Evolutionary conservation across 2,329 filamentous ascomycete species (phyloP).

Genomic region (Hypoxylon rubiginosum): DNA sequence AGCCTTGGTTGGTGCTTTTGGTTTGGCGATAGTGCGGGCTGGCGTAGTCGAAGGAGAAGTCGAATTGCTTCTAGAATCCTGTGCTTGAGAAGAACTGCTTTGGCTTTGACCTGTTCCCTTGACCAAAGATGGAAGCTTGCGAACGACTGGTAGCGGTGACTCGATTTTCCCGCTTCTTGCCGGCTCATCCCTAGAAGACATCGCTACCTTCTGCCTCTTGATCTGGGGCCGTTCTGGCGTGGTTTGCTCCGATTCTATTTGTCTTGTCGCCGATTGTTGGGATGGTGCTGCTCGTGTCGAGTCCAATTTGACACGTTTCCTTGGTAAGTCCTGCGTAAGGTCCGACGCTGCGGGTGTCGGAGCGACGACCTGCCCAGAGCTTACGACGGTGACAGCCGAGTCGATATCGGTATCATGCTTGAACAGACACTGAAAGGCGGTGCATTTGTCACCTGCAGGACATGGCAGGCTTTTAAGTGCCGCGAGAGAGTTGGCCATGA

Average conservation of each 20-base stretch:
- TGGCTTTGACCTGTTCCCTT: slow-evolving; percentile 4
- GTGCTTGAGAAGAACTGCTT: background rate
- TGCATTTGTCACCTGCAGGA: slow-evolving; percentile 63
- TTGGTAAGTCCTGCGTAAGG: slow-evolving; percentile 40
- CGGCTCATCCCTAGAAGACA: slow-evolving; percentile 8
- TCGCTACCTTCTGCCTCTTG: slow-evolving; percentile 9
- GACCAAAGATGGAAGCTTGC: slow-evolving; percentile 15
- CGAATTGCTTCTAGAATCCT: background rate
- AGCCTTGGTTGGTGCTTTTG: slow-evolving; percentile 32
- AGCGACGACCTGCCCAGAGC: slow-evolving; percentile 6
- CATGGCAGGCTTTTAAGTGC: slow-evolving; percentile 65
- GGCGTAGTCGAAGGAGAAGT: slow-evolving; percentile 14
- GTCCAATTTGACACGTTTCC: slow-evolving; percentile 48
- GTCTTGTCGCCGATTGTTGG: slow-evolving; percentile 11
- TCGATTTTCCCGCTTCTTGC: background rate
- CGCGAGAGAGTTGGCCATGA: slow-evolving; percentile 49
- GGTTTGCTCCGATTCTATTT: slow-evolving; percentile 4
- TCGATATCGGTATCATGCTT: slow-evolving; percentile 57
- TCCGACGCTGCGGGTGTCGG: slow-evolving; percentile 16
- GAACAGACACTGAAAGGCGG: slow-evolving; percentile 65
- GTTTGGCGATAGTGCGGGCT: slow-evolving; percentile 13
- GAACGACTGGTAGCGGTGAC: slow-evolving; percentile 5
- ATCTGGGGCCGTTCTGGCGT: background rate
- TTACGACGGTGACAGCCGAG: slow-evolving; percentile 28
- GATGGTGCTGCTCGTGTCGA: slow-evolving; percentile 26